phyloP scores from a whole-genome alignment of 345 rosid genomes.

The Cochlearia excelsa region DNA sequence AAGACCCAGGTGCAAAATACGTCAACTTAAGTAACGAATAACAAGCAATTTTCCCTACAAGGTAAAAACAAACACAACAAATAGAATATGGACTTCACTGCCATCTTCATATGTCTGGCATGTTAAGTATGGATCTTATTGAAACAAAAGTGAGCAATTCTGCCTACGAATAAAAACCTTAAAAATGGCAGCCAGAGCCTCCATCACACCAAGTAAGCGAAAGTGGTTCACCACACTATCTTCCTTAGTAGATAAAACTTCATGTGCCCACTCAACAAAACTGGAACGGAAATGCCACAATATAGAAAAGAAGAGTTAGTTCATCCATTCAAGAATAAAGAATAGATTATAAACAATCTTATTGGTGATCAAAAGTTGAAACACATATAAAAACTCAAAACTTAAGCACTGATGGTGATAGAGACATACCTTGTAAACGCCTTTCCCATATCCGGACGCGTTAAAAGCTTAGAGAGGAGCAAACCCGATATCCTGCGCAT shows the following conservation, averaged over 20 bases:
- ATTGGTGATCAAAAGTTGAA: constrained; percentile 1
- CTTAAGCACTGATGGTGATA: constrained; percentile 3
- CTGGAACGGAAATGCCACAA: constrained; percentile 44
- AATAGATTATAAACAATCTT: constrained; percentile 1
- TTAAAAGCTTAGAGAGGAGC: constrained; percentile 77
- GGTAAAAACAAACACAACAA: constrained; percentile 1
- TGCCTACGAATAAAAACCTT: constrained; percentile 53
- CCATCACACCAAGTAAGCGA: constrained; percentile 77
- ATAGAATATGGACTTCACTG: neutral
- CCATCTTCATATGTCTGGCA: neutral
- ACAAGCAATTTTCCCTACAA: neutral
- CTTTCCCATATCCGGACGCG: constrained; percentile 90
- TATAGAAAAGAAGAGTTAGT: neutral
- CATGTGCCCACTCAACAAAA: constrained; percentile 81
- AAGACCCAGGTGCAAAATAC: constrained; percentile 25
- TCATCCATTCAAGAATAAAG: constrained; percentile 1
- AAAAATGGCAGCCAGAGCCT: constrained; percentile 84
- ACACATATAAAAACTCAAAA: neutral
- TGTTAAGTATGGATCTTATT: constrained; percentile 11
- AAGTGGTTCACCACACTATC: constrained; percentile 66
- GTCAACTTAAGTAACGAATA: constrained; percentile 3
- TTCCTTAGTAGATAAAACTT: constrained; percentile 55
- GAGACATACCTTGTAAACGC: constrained; percentile 62
- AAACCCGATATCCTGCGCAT: constrained; percentile 90
- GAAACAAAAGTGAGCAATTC: constrained; percentile 15